Base-by-base conservation (phyloP, 2,329 filamentous ascomycete genomes). In the Dissoconium aciculare region DNA sequence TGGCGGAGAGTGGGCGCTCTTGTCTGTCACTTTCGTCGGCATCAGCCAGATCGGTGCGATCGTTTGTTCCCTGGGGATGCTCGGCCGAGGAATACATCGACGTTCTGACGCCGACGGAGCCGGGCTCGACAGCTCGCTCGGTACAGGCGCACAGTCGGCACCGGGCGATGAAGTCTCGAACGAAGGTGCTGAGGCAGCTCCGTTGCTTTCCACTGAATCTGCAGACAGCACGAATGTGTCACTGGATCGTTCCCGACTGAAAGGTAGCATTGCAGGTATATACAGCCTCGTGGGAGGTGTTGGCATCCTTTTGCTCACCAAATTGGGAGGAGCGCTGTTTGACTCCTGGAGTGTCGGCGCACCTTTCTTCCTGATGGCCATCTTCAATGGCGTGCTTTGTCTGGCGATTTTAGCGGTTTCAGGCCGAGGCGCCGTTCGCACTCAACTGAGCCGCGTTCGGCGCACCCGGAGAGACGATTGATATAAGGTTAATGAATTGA, bases 21-120 rank as follows among this genome's bases (percentile, higher is more conserved):
- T 85, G 9, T 69, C 87, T 11, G 82, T 84, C 25, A 71, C 77
- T 0, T 58, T 93, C 11, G 72, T 95, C 23, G 89, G 89, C 10
- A 71, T 93, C 49, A 91, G 82, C 47, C 89, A 98, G 56, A 95
- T 98, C 38, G 89, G 87, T 2, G 79, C 84, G 8, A 95, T 98
- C 36, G 89, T 98, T 1, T 94, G 85, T 58, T 92, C 82, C 41
- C 67, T 98, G n/a, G 84, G 81, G 1, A 72, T 89, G 1, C 67
- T 98, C 3, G 83, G 83, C 21, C 73, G 74, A 11, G 85, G 84
- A 3, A 77, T 95, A 13, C 55, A 55, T 45, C 15, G 13, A 32
- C 11, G 17, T 9, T 12, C 11, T 30, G 27, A 28, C 31, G 31
- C 26, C 39, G 27, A 11, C 25, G 45, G 17, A 39, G 27, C 15